These are phyloP conservation scores for Ulvella scutata DNA, from an alignment of 139 green algal genomes.

Conservation along the genomic window DNA sequence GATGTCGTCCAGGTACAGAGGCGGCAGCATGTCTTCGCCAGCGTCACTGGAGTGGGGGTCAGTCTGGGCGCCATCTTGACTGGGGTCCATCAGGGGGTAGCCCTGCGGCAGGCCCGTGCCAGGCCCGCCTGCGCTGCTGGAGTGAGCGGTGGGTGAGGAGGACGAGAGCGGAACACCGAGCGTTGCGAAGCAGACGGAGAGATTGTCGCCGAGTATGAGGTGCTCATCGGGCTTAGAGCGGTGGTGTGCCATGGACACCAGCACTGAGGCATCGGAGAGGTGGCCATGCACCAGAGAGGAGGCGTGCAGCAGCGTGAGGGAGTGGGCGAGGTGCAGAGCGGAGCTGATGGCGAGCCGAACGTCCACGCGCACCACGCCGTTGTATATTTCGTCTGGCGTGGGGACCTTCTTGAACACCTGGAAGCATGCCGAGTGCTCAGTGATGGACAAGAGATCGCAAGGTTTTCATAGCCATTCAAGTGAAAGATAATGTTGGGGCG, in stretches of 20 bases:
- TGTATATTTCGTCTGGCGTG: not conserved
- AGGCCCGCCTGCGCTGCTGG: not conserved
- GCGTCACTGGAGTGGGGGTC: too few relatives aligned
- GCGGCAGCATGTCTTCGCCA: too few relatives aligned
- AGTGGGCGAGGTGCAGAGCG: not conserved
- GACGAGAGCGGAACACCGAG: too few relatives aligned
- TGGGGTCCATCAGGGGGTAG: too few relatives aligned
- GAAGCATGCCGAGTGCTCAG: too few relatives aligned
- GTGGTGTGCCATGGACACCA: not conserved
- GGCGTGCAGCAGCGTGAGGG: not conserved
- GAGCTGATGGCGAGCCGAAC: not conserved
- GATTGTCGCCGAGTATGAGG: not conserved
- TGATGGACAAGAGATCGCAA: too few relatives aligned
- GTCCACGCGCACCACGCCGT: not conserved
- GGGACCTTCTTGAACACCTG: constrained; percentile 1
- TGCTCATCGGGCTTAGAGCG: not conserved
- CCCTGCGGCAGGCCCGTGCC: too few relatives aligned
- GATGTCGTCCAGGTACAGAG: not conserved
- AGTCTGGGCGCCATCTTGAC: too few relatives aligned
- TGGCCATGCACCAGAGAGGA: not conserved
- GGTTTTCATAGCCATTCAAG: too few relatives aligned
- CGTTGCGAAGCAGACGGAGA: not conserved
- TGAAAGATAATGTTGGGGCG: too few relatives aligned
- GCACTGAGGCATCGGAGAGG: not conserved
- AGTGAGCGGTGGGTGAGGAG: too few relatives aligned